A percentile compares a stretch with the other conserved stretches of the same genome.
Conservation (phyloP, 768 basidiomycete species). For the Kwoniella europaea region DNA sequence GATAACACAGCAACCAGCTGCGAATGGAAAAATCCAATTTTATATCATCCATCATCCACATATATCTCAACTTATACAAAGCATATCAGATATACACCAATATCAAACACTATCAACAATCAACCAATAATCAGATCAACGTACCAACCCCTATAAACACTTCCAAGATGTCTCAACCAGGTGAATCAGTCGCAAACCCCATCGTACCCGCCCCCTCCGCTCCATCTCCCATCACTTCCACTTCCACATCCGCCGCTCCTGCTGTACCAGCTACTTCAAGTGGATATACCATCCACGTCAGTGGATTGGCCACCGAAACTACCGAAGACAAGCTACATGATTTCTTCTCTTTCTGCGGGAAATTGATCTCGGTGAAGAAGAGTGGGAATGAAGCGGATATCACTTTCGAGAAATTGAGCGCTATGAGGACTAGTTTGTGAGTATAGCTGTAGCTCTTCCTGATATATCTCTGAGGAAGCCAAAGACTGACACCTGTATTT, state of each 20-base stretch:
- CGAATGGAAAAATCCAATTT: neutral
- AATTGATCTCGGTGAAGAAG: conserved; percentile 62
- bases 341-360: conserved; percentile 75
- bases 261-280: conserved; percentile 16
- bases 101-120: neutral
- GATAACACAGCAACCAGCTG: neutral
- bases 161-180: neutral
- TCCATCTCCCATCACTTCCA: conserved; percentile 3
- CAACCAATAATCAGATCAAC: neutral
- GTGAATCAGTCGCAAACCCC: conserved; percentile 11
- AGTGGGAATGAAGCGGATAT: conserved; percentile 66
- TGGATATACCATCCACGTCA: conserved; percentile 62
- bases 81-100: neutral
- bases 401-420: conserved; percentile 72
- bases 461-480: too few relatives aligned
- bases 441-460: conserved; percentile 7
- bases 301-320: conserved; percentile 71
- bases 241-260: conserved; percentile 18
- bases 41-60: neutral
- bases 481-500: neutral
- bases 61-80: neutral
- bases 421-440: conserved; percentile 40
- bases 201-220: conserved; percentile 14
- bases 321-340: conserved; percentile 72
- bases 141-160: neutral